Evolutionary conservation across 1,284 basidiomycete species (phyloP).

Genomic region (Fomitopsis schrenkii): DNA sequence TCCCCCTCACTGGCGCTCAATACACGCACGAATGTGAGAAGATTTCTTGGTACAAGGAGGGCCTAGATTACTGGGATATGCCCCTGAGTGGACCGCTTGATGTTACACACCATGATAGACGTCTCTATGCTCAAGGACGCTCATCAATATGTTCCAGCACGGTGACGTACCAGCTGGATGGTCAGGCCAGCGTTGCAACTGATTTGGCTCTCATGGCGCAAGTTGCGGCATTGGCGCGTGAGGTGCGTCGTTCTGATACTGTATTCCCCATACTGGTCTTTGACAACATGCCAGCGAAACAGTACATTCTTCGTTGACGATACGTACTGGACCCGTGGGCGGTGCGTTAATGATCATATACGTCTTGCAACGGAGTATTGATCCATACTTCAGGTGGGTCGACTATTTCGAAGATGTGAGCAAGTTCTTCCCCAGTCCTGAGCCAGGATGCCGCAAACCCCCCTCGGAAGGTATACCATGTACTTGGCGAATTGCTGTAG

Average conservation of each 20-base stretch:
- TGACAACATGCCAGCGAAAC: conserved; percentile 21
- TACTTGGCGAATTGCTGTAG: background rate
- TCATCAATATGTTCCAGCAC: conserved; percentile 49
- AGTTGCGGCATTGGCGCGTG: conserved; percentile 57
- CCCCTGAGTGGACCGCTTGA: conserved; percentile 32
- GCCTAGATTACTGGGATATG: conserved; percentile 53
- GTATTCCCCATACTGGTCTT: conserved; percentile 22
- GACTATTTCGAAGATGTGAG: conserved; percentile 60
- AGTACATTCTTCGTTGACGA: conserved; percentile 34
- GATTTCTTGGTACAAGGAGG: conserved; percentile 45
- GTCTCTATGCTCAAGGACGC: conserved; percentile 25
- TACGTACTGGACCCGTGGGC: conserved; percentile 65
- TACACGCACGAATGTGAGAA: conserved; percentile 55
- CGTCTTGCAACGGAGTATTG: background rate
- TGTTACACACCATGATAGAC: conserved; percentile 41
- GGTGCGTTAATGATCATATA: conserved; percentile 33
- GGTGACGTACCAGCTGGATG: conserved; percentile 69
- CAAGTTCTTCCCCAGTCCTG: conserved; percentile 55
- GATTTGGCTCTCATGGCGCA: conserved; percentile 66
- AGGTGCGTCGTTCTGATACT: conserved; percentile 36
- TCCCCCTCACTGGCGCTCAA: conserved; percentile 51
- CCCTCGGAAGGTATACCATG: conserved; percentile 49
- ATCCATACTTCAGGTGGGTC: conserved; percentile 43
- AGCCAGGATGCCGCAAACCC: conserved; percentile 58
- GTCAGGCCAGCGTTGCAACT: conserved; percentile 55